phyloP scores from a whole-genome alignment of 768 basidiomycete genomes.

The Lentinula boryana region DNA sequence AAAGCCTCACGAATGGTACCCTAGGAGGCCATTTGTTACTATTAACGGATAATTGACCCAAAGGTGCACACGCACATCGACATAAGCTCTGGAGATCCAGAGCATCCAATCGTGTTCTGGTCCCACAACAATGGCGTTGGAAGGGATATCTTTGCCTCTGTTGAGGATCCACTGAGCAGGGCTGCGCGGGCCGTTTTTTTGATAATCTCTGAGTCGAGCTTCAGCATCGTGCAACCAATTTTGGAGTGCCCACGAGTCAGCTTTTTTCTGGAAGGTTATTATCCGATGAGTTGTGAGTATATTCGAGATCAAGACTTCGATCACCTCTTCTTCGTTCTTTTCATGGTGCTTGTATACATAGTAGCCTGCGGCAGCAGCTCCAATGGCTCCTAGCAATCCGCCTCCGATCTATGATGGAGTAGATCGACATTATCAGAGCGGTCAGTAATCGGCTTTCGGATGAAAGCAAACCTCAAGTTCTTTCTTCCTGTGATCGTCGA shows the following conservation, averaged over 20 bases:
- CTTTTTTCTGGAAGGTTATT: slow-evolving; percentile 34
- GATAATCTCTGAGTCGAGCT: slow-evolving; percentile 44
- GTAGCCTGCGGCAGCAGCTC: slow-evolving; percentile 43
- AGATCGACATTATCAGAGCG: not conserved
- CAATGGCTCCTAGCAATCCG: slow-evolving; percentile 52
- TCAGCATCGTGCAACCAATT: slow-evolving; percentile 57
- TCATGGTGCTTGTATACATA: slow-evolving; percentile 50
- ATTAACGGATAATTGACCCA: too few species aligned
- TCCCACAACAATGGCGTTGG: slow-evolving; percentile 50
- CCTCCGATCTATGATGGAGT: slow-evolving; percentile 48
- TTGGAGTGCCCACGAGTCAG: slow-evolving; percentile 39
- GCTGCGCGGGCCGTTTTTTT: slow-evolving; percentile 31
- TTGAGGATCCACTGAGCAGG: slow-evolving; percentile 61
- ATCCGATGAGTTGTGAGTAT: not conserved
- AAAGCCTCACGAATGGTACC: slow-evolving; percentile 43
- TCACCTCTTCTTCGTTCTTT: slow-evolving; percentile 52
- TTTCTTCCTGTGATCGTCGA: slow-evolving; percentile 52
- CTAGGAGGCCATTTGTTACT: slow-evolving; percentile 20
- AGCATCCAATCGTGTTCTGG: slow-evolving; percentile 44
- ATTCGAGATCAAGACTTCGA: not conserved
- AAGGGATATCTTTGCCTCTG: slow-evolving; percentile 54
- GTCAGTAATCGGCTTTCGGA: not conserved
- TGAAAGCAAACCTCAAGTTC: slow-evolving; percentile 41
- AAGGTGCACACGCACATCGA: slow-evolving; percentile 37
- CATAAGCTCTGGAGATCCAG: slow-evolving; percentile 55